Evolutionary conservation across 1,139 yeast genomes (phyloP).

Genomic region (Debaryomyces fabryi): DNA sequence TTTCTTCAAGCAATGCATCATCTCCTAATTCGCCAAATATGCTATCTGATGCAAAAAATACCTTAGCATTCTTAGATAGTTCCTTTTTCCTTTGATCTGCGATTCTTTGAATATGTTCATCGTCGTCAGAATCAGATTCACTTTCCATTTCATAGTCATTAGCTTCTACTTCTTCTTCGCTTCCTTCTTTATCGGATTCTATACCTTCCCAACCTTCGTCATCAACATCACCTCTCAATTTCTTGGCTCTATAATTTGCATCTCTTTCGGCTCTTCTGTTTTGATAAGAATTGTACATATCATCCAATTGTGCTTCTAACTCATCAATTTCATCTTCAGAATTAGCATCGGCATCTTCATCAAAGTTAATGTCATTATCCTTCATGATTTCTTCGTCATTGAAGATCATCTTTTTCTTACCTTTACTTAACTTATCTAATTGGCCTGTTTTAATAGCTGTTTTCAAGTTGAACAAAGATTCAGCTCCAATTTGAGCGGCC

Average conservation of each 20-base stretch:
- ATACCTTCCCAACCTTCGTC: conserved; percentile 92
- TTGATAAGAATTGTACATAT: conserved; percentile 77
- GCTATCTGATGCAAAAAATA: conserved; percentile 74
- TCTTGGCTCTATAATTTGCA: conserved; percentile 78
- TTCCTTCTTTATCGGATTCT: conserved; percentile 44
- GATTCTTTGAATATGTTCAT: conserved; percentile 67
- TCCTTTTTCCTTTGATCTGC: conserved; percentile 56
- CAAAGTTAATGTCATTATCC: conserved; percentile 57
- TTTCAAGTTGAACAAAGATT: conserved; percentile 78
- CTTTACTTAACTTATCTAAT: conserved; percentile 70
- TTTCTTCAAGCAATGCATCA: conserved; percentile 38
- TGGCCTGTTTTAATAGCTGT: conserved; percentile 86
- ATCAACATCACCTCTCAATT: conserved; percentile 76
- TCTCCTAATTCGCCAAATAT: conserved; percentile 69
- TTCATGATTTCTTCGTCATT: conserved; percentile 54
- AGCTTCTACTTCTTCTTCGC: conserved; percentile 42
- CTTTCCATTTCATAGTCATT: conserved; percentile 50
- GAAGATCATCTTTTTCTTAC: conserved; percentile 80
- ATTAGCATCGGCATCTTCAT: conserved; percentile 43
- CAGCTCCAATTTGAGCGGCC: conserved; percentile 82
- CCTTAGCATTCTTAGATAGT: conserved; percentile 71
- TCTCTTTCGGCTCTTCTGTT: conserved; percentile 76
- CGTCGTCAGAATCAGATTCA: conserved; percentile 64
- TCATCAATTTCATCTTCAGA: conserved; percentile 67
- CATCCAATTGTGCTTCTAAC: conserved; percentile 78